phyloP scores from a whole-genome alignment of 1,139 yeast species.

The Taphrina wiesneri region DNA sequence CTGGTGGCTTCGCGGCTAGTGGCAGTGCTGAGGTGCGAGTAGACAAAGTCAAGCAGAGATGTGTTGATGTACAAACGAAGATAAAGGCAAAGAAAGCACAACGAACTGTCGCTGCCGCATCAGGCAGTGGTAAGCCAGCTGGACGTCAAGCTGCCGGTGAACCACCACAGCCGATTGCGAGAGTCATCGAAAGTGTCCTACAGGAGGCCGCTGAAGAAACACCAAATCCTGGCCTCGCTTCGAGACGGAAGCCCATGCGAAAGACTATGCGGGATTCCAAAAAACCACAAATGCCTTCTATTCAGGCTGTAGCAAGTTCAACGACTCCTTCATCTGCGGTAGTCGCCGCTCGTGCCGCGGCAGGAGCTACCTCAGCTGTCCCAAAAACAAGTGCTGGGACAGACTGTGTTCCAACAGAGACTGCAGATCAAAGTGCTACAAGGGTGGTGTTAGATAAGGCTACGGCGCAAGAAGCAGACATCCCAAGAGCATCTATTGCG shows the following conservation, averaged over 20 bases:
- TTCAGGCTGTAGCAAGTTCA: background rate
- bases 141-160: background rate
- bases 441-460: background rate
- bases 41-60: background rate
- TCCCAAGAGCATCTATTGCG: background rate
- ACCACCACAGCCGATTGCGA: background rate
- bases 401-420: background rate
- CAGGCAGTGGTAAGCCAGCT: background rate
- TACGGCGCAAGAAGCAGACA: background rate
- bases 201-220: background rate
- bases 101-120: background rate
- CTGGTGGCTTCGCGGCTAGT: conserved; percentile 4
- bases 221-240: background rate
- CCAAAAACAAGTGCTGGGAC: background rate
- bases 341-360: conserved; percentile 2
- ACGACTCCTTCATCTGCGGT: background rate
- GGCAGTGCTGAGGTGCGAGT: conserved; percentile 8
- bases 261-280: background rate
- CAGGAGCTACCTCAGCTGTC: background rate
- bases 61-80: background rate
- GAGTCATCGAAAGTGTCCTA: conserved; percentile 1
- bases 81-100: background rate
- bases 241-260: background rate
- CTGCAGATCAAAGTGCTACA: background rate
- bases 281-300: background rate